These are phyloP conservation scores for Pleurotus pulmonarius DNA, from an alignment of 768 basidiomycete species.

Conservation along the genomic window DNA sequence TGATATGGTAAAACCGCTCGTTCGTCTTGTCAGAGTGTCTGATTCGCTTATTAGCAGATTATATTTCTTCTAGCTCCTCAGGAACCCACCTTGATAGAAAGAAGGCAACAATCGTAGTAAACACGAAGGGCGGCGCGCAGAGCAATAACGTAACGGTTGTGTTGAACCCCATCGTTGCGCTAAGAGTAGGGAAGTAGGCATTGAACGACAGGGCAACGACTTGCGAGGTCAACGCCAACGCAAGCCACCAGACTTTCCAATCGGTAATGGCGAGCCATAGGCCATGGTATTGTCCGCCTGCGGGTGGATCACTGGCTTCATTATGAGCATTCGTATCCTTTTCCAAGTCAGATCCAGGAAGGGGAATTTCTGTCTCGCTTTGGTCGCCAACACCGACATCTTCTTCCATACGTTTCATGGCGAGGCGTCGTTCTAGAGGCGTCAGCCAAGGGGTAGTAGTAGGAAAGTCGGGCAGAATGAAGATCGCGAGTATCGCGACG, in stretches of 20 bases:
- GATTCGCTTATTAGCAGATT: conserved; percentile 5
- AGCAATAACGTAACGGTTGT: conserved; percentile 65
- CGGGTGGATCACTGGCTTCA: conserved; percentile 20
- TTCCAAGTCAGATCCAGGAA: neutral
- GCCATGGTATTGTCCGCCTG: conserved; percentile 32
- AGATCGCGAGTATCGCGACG: conserved; percentile 53
- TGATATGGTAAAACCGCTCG: conserved; percentile 76
- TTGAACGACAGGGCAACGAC: conserved; percentile 71
- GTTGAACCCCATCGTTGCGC: conserved; percentile 65
- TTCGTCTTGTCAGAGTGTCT: conserved; percentile 75
- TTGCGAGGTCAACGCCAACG: conserved; percentile 56
- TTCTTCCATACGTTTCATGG: conserved; percentile 62
- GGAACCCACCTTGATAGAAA: conserved; percentile 39
- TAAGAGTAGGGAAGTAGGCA: conserved; percentile 76
- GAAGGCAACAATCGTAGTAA: conserved; percentile 61
- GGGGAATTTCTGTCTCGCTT: conserved; percentile 28
- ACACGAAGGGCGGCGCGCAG: conserved; percentile 79
- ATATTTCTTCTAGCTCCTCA: neutral
- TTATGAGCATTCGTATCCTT: neutral
- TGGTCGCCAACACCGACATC: conserved; percentile 55
- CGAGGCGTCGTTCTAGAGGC: conserved; percentile 55
- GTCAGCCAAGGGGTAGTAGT: conserved; percentile 64
- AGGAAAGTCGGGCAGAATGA: conserved; percentile 80
- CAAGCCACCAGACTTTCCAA: conserved; percentile 84
- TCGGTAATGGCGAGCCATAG: conserved; percentile 65